Evolutionary conservation across 495 filamentous ascomycete species (phyloP).

Genomic region (Lasiosphaeria miniovina): DNA sequence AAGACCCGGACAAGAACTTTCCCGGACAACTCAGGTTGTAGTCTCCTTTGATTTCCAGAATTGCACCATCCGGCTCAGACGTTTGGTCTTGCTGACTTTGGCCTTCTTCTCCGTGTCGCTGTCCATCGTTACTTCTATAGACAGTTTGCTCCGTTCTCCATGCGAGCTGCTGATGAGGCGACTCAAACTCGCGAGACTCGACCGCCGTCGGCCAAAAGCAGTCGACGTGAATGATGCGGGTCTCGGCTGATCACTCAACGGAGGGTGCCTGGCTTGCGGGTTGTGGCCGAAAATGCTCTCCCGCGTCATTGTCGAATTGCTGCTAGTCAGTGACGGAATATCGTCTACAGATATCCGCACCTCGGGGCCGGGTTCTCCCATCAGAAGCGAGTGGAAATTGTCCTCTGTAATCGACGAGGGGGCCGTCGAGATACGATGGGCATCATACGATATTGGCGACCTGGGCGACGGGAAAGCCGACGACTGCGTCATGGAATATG

Average conservation of each 20-base stretch:
- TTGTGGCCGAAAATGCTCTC: constrained; percentile 46
- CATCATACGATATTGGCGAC: constrained; percentile 63
- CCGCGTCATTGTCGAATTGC: constrained; percentile 80
- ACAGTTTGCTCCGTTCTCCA: constrained; percentile 76
- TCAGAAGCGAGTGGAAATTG: constrained; percentile 57
- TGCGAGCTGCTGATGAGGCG: constrained; percentile 76
- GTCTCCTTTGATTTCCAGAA: constrained; percentile 67
- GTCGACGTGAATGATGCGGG: constrained; percentile 67
- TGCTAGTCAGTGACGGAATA: constrained; percentile 82
- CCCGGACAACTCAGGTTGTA: constrained; percentile 15
- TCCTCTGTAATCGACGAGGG: constrained; percentile 69
- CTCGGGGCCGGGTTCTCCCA: constrained; percentile 62
- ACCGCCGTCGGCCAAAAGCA: constrained; percentile 69
- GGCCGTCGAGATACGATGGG: constrained; percentile 67
- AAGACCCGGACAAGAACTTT: no score
- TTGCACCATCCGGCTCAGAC: constrained; percentile 76
- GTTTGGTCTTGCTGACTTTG: constrained; percentile 67
- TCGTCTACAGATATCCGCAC: constrained; percentile 77
- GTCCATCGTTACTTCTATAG: constrained; percentile 60
- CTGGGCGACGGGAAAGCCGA: constrained; percentile 56
- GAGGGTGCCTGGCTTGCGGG: constrained; percentile 29
- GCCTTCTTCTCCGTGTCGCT: constrained; percentile 56
- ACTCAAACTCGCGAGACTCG: constrained; percentile 81
- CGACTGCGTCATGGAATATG: constrained; percentile 49
- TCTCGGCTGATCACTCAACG: constrained; percentile 51